Conservation (phyloP, 768 basidiomycete genomes). For the Lactarius indigo region DNA sequence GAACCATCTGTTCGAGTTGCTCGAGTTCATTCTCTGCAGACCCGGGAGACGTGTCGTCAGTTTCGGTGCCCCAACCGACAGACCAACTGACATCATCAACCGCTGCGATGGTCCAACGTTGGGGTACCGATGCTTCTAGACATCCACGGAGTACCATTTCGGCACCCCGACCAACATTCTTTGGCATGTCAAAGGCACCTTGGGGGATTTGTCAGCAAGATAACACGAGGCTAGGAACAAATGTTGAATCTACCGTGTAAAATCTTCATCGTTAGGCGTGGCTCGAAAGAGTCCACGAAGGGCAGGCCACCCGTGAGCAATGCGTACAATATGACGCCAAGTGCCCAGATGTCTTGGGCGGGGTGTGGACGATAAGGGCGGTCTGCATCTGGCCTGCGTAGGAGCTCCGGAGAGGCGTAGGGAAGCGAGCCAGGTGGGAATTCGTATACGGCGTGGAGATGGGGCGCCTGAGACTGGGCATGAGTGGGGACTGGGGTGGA, state of each 20-base stretch:
- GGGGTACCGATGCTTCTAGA: constrained; percentile 55
- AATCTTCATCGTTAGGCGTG: constrained; percentile 88
- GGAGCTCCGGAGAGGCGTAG: constrained; percentile 86
- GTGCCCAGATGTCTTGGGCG: constrained; percentile 93
- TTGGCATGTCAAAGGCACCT: constrained; percentile 64
- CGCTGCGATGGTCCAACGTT: constrained; percentile 77
- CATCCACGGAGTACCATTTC: constrained; percentile 77
- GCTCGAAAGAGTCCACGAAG: constrained; percentile 87
- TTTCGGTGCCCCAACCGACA: constrained; percentile 61
- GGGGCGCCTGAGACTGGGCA: constrained; percentile 28
- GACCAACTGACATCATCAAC: constrained; percentile 81
- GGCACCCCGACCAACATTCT: constrained; percentile 54
- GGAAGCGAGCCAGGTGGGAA: constrained; percentile 85
- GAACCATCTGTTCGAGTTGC: constrained; percentile 31
- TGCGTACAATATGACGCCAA: constrained; percentile 86
- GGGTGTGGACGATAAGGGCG: constrained; percentile 47
- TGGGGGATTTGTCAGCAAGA: constrained; percentile 17
- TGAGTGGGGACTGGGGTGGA: constrained; percentile 41
- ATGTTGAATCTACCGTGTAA: constrained; percentile 58
- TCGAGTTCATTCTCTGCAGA: constrained; percentile 32
- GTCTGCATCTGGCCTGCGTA: constrained; percentile 52
- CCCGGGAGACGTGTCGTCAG: constrained; percentile 35
- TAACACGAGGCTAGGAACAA: constrained; percentile 9
- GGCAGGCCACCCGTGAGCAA: constrained; percentile 84
- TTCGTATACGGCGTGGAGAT: constrained; percentile 33